A percentile compares a stretch with the other conserved stretches of the same genome.
phyloP scores from a whole-genome alignment of 768 basidiomycete genomes.

The Tricholoma hemisulphureum region DNA sequence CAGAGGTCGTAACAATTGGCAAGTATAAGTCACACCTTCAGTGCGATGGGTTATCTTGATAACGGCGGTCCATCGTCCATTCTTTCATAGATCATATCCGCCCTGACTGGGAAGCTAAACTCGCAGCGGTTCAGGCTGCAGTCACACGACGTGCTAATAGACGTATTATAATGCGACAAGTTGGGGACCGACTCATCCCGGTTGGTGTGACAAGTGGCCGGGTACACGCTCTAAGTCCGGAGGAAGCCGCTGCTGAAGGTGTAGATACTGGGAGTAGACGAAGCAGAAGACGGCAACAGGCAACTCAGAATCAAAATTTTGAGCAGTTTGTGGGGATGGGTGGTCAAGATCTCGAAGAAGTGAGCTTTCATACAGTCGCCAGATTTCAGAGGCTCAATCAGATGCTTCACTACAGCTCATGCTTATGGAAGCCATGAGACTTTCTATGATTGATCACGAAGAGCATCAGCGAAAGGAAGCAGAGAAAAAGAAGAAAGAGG shows the following conservation, averaged over 20 bases:
- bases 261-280: conserved; percentile 46
- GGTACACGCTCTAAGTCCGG: conserved; percentile 62
- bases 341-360: conserved; percentile 93
- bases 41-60: not conserved
- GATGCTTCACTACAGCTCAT: conserved; percentile 60
- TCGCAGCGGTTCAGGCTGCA: conserved; percentile 92
- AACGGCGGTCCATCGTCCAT: conserved; percentile 5
- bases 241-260: conserved; percentile 49
- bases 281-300: conserved; percentile 53
- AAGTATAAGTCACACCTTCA: conserved; percentile 20
- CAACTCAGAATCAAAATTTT: conserved; percentile 52
- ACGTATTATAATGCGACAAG: conserved; percentile 97
- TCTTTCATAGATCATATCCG: conserved; percentile 79
- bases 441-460: conserved; percentile 92
- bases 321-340: conserved; percentile 72
- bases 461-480: conserved; percentile 81
- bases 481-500: conserved; percentile 61
- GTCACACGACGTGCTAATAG: conserved; percentile 94
- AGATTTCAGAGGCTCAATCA: conserved; percentile 3
- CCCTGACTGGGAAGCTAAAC: conserved; percentile 96
- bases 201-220: conserved; percentile 93
- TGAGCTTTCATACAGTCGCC: conserved; percentile 34
- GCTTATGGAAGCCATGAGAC: conserved; percentile 98
- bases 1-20: conserved; percentile 93
- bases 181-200: conserved; percentile 95